A percentile compares a stretch with the other conserved stretches of the same genome.
Conservation (phyloP, 2,329 filamentous ascomycete species). For the Fusarium globosum region DNA sequence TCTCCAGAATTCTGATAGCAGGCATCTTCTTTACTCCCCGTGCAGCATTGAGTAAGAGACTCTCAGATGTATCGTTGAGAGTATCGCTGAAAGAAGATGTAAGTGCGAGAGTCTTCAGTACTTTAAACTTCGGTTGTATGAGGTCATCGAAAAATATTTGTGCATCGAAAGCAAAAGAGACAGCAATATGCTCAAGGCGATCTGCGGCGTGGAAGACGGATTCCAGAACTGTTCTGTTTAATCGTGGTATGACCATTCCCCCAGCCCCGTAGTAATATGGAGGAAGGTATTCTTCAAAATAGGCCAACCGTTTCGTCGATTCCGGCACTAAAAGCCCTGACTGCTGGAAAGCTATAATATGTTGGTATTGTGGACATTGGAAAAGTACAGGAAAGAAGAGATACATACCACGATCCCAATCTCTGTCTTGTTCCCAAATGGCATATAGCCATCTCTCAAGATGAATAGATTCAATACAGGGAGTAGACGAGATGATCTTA, state of each 20-base stretch:
- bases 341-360: rapidly evolving
- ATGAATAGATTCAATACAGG: constrained; percentile 13
- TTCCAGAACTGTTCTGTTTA: background rate
- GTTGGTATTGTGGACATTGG: rapidly evolving
- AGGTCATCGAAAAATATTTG: no score
- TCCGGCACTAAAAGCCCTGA: rapidly evolving
- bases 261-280: rapidly evolving
- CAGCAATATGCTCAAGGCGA: background rate
- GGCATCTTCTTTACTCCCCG: no score
- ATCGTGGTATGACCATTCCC: background rate
- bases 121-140: background rate
- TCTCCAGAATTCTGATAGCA: background rate
- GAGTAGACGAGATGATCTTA: background rate
- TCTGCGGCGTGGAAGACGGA: background rate
- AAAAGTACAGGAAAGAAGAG: rapidly evolving
- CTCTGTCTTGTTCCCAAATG: background rate
- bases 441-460: constrained; percentile 14
- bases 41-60: background rate
- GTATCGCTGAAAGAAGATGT: background rate
- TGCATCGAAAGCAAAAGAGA: background rate
- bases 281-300: background rate
- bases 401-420: background rate
- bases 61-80: no score
- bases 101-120: background rate
- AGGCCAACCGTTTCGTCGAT: background rate